Base-by-base conservation (phyloP, 257 asterid genomes). In the Orobanche coerulescens region DNA sequence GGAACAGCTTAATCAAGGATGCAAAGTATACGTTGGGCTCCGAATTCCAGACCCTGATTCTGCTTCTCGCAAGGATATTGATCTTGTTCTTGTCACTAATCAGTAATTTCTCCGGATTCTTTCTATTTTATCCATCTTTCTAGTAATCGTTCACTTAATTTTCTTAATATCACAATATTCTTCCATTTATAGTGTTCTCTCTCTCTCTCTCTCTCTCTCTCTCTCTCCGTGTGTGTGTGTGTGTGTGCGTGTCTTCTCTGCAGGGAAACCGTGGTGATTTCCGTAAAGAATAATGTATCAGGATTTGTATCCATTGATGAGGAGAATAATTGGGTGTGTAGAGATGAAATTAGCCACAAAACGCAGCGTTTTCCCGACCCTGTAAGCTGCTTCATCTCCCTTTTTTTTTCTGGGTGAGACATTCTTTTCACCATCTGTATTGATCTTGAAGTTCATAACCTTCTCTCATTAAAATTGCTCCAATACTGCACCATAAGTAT, bases 1-100 rank as follows among this genome's bases (percentile, higher is more conserved):
- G 63, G 81, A 84, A 74, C 82, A 79, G 81, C 81, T 90, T 28
- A 79, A 81, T 73, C 79, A 37, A 7, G 87, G 83, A 30, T 80
- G 88, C 70, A 84, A 67, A 57, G 89, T 74, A 13, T 79, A 79
- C 64, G 76, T 79, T 0, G 97, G 94, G 30, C 95, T 90, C 54
- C 89, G 71, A 63, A 84, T 90, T 64, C 97, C 97, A 4, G 95
- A 90, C 71, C 74, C 70, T 11, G 94, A 81, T 76, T 78, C 97
- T 10, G 90, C 79, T 67, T 71, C 93, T 67, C 87, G 80, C 12
- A 80, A 72, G 75, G 79, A 79, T 65, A 79, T 90, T 64, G 95
- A 90, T 76, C 54, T 84, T 49, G 80, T 90, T 79, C 78, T 86
- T 66, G 76, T 90, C 69, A 84, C 88, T 67, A 50, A 68, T 4